Conservation (phyloP, 164 flowering plant genomes). For the Amborella trichopoda region DNA sequence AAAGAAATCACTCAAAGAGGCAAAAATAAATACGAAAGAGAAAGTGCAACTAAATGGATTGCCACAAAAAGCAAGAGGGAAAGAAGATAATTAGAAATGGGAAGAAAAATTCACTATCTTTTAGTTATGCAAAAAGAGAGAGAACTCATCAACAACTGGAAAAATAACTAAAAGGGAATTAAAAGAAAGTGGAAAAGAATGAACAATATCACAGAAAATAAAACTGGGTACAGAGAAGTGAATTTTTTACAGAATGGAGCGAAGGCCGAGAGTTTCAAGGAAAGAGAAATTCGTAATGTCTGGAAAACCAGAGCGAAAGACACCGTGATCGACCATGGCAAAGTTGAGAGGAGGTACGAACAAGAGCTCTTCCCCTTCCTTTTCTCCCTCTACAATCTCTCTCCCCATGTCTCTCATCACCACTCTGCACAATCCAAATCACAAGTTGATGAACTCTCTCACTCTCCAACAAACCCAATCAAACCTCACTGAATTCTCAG, state of each 20-base stretch:
- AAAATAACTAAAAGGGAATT: too few species aligned
- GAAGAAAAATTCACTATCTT: too few species aligned
- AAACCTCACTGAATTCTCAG: too few species aligned
- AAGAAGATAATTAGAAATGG: constrained; percentile 1
- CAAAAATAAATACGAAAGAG: neutral
- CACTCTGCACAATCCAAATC: too few species aligned
- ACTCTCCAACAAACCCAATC: too few species aligned
- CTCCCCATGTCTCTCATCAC: too few species aligned
- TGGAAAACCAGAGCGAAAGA: constrained; percentile 88
- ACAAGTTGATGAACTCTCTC: too few species aligned
- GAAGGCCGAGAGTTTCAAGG: constrained; percentile 62
- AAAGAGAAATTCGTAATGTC: constrained; percentile 71
- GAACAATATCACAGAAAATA: neutral
- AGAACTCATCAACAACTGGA: neutral
- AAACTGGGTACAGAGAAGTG: neutral
- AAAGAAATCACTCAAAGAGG: constrained; percentile 4
- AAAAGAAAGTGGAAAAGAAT: neutral
- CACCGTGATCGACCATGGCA: constrained; percentile 79
- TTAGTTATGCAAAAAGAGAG: constrained; percentile 1
- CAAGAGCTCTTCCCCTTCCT: constrained; percentile 17
- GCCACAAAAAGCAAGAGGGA: neutral
- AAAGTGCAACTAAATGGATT: too few species aligned
- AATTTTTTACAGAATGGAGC: constrained; percentile 82
- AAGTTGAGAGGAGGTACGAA: constrained; percentile 80
- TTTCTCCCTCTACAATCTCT: too few species aligned